Conservation (phyloP, 2,329 filamentous ascomycete species). For the Fusarium equiseti region DNA sequence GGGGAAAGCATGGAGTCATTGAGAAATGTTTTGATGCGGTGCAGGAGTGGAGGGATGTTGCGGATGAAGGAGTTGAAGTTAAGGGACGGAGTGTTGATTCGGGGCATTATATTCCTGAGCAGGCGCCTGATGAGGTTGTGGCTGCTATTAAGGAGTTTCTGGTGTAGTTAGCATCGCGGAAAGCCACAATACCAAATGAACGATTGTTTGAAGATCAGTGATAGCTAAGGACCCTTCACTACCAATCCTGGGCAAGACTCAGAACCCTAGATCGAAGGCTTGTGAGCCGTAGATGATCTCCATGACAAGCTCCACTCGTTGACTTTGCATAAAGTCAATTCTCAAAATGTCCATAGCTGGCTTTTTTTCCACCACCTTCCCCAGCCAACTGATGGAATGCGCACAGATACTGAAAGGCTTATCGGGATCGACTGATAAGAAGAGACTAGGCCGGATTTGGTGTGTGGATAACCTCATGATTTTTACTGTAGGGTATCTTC, state of each 20-base stretch:
- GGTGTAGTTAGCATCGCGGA: constrained; percentile 26
- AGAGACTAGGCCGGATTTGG: neutral
- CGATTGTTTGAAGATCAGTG: no score
- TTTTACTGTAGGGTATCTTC: neutral
- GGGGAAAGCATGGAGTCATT: constrained; percentile 62
- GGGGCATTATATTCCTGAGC: constrained; percentile 65
- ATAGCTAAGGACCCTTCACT: no score
- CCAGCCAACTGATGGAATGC: neutral
- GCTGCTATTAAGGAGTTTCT: constrained; percentile 57
- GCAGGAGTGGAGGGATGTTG: constrained; percentile 64
- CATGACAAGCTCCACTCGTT: no score
- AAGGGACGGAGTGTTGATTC: constrained; percentile 59
- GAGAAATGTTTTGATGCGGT: constrained; percentile 63
- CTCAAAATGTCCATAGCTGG: no score
- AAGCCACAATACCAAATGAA: fast-evolving
- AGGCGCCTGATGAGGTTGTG: constrained; percentile 61
- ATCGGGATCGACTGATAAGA: neutral
- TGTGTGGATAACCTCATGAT: neutral
- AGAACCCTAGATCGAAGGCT: no score
- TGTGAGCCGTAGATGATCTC: no score
- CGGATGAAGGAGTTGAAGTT: constrained; percentile 51
- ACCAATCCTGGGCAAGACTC: no score
- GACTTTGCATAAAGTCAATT: no score
- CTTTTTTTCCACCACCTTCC: no score
- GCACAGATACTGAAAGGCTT: neutral